A percentile compares a stretch with the other conserved stretches of the same genome.
These are phyloP conservation scores for Carpinus fangiana DNA, from an alignment of 306 rosid genomes.

Conservation along the genomic window DNA sequence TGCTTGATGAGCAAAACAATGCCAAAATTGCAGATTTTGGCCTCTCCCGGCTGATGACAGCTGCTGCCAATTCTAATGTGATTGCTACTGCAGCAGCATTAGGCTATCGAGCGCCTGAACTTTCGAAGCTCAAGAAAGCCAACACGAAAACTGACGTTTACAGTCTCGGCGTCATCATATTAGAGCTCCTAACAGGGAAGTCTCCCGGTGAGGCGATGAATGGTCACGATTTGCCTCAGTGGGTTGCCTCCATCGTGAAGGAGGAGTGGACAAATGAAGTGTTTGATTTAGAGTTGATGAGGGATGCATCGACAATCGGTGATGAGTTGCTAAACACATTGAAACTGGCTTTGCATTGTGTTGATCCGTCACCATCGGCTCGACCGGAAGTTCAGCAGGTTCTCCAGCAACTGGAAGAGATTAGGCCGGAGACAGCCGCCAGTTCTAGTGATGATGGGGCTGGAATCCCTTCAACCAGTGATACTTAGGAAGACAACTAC, in stretches of 20 bases:
- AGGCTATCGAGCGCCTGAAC: slow-evolving; percentile 92
- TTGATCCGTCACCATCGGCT: slow-evolving; percentile 92
- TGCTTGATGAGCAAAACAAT: slow-evolving; percentile 60
- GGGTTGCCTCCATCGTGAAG: slow-evolving; percentile 97
- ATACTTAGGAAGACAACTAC: not conserved
- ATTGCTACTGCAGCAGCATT: slow-evolving; percentile 84
- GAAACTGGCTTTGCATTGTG: slow-evolving; percentile 93
- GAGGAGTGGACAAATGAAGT: slow-evolving; percentile 99
- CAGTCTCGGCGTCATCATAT: slow-evolving; percentile 90
- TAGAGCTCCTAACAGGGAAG: slow-evolving; percentile 92
- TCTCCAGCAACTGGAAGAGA: slow-evolving; percentile 79
- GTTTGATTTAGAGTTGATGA: slow-evolving; percentile 86
- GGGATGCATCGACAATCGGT: slow-evolving; percentile 66
- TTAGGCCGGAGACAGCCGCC: slow-evolving; percentile 48
- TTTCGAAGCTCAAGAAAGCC: slow-evolving; percentile 79
- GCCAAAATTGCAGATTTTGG: slow-evolving; percentile 80
- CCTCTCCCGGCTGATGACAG: slow-evolving; percentile 76
- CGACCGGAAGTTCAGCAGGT: slow-evolving; percentile 77
- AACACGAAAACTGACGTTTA: slow-evolving; percentile 80
- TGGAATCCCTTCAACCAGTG: slow-evolving; percentile 54
- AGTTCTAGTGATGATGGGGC: slow-evolving; percentile 60
- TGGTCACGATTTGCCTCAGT: slow-evolving; percentile 89
- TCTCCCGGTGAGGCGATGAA: slow-evolving; percentile 84
- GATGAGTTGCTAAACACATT: slow-evolving; percentile 80
- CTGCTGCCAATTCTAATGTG: slow-evolving; percentile 79